These are phyloP conservation scores for Gaertneriomyces semiglobifer DNA, from an alignment of 192 early-diverging fungal genomes.

Conservation along the genomic window DNA sequence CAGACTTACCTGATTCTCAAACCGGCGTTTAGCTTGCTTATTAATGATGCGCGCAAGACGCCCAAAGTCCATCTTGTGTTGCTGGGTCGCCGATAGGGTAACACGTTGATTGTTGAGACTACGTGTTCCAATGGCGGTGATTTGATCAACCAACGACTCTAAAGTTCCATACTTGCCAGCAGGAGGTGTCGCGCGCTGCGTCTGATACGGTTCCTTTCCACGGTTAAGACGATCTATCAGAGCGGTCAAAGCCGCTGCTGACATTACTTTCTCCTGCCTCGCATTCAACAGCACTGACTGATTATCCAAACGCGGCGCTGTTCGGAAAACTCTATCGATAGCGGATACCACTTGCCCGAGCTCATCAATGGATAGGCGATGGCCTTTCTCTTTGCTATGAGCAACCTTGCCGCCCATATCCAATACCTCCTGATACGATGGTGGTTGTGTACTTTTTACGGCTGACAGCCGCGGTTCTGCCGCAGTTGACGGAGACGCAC, in stretches of 20 bases:
- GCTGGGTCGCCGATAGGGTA: conserved; percentile 14
- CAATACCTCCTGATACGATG: conserved; percentile 23
- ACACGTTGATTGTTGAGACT: conserved; percentile 40
- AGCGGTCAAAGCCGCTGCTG: conserved; percentile 32
- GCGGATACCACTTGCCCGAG: conserved; percentile 26
- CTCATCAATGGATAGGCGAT: conserved; percentile 14
- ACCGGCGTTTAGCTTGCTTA: conserved; percentile 32
- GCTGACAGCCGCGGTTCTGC: background rate
- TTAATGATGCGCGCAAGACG: conserved; percentile 25
- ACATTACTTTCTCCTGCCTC: conserved; percentile 37
- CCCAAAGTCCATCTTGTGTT: conserved; percentile 32
- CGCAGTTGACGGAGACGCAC: background rate
- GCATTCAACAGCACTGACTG: conserved; percentile 32
- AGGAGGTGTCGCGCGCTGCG: conserved; percentile 7
- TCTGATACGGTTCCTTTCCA: conserved; percentile 33
- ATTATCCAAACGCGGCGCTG: conserved; percentile 36
- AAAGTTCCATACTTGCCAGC: conserved; percentile 11
- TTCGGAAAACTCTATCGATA: conserved; percentile 36
- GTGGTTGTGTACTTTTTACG: background rate
- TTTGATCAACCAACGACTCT: conserved; percentile 37
- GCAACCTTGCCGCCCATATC: background rate
- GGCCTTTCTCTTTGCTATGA: background rate
- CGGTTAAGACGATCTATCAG: conserved; percentile 33
- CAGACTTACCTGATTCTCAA: conserved; percentile 32
- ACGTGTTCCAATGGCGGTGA: conserved; percentile 30